Evolutionary conservation across 139 green algal species (phyloP).

Genomic region (Klebsormidium nitens): DNA sequence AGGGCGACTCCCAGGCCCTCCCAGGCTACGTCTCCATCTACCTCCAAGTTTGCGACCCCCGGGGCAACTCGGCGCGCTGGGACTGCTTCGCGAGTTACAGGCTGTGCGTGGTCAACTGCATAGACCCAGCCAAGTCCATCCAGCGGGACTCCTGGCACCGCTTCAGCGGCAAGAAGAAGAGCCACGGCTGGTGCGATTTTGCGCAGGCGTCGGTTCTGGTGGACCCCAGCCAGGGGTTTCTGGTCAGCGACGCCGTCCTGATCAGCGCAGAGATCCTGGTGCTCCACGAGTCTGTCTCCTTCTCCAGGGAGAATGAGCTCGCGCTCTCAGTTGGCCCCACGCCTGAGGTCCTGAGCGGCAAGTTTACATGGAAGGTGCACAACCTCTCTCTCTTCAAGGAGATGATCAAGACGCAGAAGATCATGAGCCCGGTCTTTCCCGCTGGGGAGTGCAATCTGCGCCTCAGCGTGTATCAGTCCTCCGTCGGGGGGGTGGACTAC

Average conservation of each 20-base stretch:
- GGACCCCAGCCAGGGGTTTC: slow-evolving; percentile 47
- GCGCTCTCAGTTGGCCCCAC: slow-evolving; percentile 2
- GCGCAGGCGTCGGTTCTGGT: slow-evolving; percentile 40
- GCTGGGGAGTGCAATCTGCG: slow-evolving; percentile 62
- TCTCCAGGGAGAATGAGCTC: slow-evolving; percentile 38
- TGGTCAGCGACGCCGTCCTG: slow-evolving; percentile 47
- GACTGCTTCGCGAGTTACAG: slow-evolving; percentile 60
- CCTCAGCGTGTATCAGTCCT: slow-evolving; percentile 59
- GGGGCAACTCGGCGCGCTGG: slow-evolving; percentile 42
- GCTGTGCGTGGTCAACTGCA: slow-evolving; percentile 47
- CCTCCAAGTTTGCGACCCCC: slow-evolving; percentile 45
- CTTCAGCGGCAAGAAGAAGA: slow-evolving; percentile 63
- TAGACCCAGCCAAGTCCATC: slow-evolving; percentile 43
- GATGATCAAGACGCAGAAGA: slow-evolving; percentile 71
- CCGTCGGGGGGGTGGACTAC: slow-evolving; percentile 44
- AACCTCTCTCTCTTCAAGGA: slow-evolving; percentile 65
- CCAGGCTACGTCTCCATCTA: slow-evolving; percentile 57
- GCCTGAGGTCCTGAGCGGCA: slow-evolving; percentile 53
- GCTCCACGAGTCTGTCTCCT: slow-evolving; percentile 49
- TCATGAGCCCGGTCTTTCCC: slow-evolving; percentile 65
- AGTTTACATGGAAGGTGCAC: slow-evolving; percentile 60
- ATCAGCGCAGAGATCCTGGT: slow-evolving; percentile 59
- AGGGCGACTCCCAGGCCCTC: slow-evolving; percentile 54
- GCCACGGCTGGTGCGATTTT: slow-evolving; percentile 71
- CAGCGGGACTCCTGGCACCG: slow-evolving; percentile 52